Percentiles rank a stretch among this genome's conserved stretches.
Conservation (phyloP, 2,329 filamentous ascomycete genomes). For the Arthrinium puccinioides region DNA sequence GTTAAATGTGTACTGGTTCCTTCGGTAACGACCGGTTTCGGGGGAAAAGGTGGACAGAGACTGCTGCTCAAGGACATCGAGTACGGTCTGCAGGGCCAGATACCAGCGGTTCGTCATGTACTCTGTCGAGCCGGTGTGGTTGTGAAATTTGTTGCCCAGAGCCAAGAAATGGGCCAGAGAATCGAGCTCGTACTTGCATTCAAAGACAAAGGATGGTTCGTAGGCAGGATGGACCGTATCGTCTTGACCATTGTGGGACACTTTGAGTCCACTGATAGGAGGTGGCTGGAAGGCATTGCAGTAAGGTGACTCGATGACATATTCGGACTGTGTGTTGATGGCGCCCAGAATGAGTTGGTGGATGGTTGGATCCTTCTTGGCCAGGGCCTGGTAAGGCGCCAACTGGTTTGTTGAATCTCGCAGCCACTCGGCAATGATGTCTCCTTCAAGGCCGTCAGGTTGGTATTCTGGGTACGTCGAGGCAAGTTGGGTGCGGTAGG, state of each 20-base stretch:
- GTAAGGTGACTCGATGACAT: conserved; percentile 89
- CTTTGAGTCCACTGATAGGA: conserved; percentile 65
- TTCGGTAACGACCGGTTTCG: conserved; percentile 53
- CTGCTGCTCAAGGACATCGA: conserved; percentile 71
- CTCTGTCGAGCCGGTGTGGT: conserved; percentile 67
- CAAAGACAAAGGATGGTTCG: conserved; percentile 79
- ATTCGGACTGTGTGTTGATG: conserved; percentile 94
- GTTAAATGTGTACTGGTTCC: conserved; percentile 83
- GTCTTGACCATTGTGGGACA: conserved; percentile 71
- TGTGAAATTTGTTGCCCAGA: conserved; percentile 78
- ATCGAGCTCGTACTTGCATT: conserved; percentile 98
- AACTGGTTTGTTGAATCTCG: conserved; percentile 92
- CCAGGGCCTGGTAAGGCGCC: conserved; percentile 78
- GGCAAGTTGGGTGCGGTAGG: not conserved
- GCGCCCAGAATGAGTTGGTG: conserved; percentile 79
- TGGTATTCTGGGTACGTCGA: not conserved
- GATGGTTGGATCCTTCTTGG: conserved; percentile 72
- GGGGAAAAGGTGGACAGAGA: conserved; percentile 73
- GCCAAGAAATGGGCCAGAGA: conserved; percentile 88
- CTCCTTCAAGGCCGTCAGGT: conserved; percentile 24
- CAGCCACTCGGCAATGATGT: conserved; percentile 90
- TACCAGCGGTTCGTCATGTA: conserved; percentile 79
- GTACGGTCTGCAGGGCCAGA: conserved; percentile 64
- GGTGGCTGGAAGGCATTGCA: conserved; percentile 98
- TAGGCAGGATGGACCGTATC: conserved; percentile 83